Evolutionary conservation across 352 stramenopile genomes (phyloP).

Genomic region (Globisporangium camurandrum): DNA sequence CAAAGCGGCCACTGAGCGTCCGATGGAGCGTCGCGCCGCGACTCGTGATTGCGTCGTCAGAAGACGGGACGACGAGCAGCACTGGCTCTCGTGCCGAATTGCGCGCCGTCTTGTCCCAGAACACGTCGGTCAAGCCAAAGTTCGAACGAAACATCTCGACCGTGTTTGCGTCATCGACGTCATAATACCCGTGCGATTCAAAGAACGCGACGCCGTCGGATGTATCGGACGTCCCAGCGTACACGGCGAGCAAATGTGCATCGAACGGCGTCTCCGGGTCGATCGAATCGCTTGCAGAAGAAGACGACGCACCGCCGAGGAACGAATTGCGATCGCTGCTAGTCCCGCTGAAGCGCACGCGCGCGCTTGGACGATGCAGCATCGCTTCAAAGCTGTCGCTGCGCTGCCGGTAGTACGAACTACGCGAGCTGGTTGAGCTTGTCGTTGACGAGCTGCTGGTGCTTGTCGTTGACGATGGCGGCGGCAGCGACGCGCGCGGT

Average conservation of each 20-base stretch:
- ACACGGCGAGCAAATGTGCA: slow-evolving; percentile 54
- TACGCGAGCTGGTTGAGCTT: not conserved
- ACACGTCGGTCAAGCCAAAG: slow-evolving; percentile 50
- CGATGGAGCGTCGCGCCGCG: slow-evolving; percentile 9
- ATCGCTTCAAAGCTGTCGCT: slow-evolving; percentile 15
- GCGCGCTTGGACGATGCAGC: slow-evolving; percentile 4
- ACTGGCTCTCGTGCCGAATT: slow-evolving; percentile 20
- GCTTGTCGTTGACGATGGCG: slow-evolving; percentile 3
- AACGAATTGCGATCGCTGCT: not conserved
- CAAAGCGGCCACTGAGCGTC: slow-evolving; percentile 26
- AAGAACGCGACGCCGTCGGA: slow-evolving; percentile 67
- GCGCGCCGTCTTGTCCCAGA: slow-evolving; percentile 29
- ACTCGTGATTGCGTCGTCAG: not conserved
- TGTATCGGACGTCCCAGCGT: slow-evolving; percentile 34
- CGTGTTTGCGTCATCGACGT: slow-evolving; percentile 75
- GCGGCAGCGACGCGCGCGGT: not conserved
- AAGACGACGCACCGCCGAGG: not conserved
- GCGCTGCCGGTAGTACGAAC: slow-evolving; percentile 13
- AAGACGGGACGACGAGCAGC: slow-evolving; percentile 12
- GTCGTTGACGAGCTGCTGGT: slow-evolving; percentile 2
- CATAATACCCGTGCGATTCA: slow-evolving; percentile 76
- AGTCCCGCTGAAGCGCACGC: slow-evolving; percentile 1
- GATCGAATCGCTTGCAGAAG: not conserved
- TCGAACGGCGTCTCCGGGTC: slow-evolving; percentile 47
- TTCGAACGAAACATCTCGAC: slow-evolving; percentile 75